phyloP scores from a whole-genome alignment of 1,284 basidiomycete species.

The Inonotus obliquus region DNA sequence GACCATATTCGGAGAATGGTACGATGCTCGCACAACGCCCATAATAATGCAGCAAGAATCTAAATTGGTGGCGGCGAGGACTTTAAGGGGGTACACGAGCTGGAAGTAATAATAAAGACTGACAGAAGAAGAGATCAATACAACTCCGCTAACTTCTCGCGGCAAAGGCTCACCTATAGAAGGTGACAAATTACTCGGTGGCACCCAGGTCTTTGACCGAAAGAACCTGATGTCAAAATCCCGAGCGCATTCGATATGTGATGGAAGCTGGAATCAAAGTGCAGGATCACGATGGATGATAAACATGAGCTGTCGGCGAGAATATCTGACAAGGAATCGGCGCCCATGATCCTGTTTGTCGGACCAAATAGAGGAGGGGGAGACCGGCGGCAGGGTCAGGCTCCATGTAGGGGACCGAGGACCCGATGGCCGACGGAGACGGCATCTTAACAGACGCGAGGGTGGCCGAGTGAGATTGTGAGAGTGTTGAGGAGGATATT shows the following conservation, averaged over 20 bases:
- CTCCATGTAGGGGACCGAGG: background rate
- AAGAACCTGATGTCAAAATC: conserved; percentile 14
- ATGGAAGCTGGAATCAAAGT: background rate
- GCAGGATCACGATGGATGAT: conserved; percentile 6
- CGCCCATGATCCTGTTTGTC: conserved; percentile 3
- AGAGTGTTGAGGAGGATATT: background rate
- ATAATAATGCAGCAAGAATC: background rate
- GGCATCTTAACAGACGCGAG: background rate
- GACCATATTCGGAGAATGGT: background rate
- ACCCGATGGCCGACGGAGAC: conserved; percentile 9
- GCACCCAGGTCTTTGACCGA: background rate
- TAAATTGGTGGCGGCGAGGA: background rate
- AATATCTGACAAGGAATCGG: conserved; percentile 14
- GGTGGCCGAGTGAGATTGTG: background rate
- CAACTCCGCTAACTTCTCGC: conserved; percentile 9
- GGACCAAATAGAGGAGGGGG: background rate
- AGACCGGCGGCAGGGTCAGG: conserved; percentile 2
- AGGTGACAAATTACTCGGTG: background rate
- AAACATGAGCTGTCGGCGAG: conserved; percentile 11
- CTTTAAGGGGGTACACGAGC: background rate
- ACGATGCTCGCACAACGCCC: background rate
- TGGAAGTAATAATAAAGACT: background rate
- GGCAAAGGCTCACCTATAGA: conserved; percentile 12
- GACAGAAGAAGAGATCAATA: conserved; percentile 2
- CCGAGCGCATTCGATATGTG: conserved; percentile 15